A percentile compares a stretch with the other conserved stretches of the same genome.
phyloP scores from a whole-genome alignment of 2,329 filamentous ascomycete species.

The Periconia digitata region DNA sequence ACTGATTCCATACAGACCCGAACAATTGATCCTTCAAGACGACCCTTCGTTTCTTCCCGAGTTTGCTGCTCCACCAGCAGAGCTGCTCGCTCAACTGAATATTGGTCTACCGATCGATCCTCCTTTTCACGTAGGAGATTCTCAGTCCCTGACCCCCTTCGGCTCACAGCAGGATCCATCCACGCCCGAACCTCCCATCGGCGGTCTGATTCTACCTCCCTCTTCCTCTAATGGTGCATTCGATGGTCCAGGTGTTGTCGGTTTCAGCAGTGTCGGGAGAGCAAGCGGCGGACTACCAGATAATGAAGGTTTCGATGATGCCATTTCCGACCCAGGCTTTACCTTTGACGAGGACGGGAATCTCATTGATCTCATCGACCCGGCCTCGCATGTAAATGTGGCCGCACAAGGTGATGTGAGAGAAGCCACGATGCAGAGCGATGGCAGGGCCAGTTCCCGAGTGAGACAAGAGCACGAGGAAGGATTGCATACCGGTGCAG shows the following conservation, averaged over 20 bases:
- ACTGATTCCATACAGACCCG: constrained; percentile 56
- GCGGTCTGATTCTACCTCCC: constrained; percentile 50
- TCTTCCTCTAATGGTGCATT: constrained; percentile 50
- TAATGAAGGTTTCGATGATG: constrained; percentile 48
- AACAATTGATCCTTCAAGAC: constrained; percentile 76
- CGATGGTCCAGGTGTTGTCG: constrained; percentile 46
- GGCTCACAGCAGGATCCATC: constrained; percentile 28
- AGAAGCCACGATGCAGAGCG: constrained; percentile 20
- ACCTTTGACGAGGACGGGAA: constrained; percentile 64
- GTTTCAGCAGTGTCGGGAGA: constrained; percentile 38
- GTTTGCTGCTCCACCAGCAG: constrained; percentile 61
- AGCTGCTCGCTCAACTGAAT: constrained; percentile 53
- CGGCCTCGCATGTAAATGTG: no score
- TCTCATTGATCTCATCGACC: constrained; percentile 51
- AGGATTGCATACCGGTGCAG: constrained; percentile 30
- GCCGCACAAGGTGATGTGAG: constrained; percentile 12
- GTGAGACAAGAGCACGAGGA: constrained; percentile 49
- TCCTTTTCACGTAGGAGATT: constrained; percentile 30
- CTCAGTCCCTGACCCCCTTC: constrained; percentile 43
- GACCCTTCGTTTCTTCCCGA: constrained; percentile 80
- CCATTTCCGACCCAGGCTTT: constrained; percentile 56
- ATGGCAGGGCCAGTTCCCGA: constrained; percentile 41
- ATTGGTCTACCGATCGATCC: constrained; percentile 38
- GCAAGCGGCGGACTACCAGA: constrained; percentile 20
- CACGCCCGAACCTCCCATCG: constrained; percentile 21